These are phyloP conservation scores for Nakaseomyces kungkrabaensis DNA, from an alignment of 1,139 yeast species.

Conservation along the genomic window DNA sequence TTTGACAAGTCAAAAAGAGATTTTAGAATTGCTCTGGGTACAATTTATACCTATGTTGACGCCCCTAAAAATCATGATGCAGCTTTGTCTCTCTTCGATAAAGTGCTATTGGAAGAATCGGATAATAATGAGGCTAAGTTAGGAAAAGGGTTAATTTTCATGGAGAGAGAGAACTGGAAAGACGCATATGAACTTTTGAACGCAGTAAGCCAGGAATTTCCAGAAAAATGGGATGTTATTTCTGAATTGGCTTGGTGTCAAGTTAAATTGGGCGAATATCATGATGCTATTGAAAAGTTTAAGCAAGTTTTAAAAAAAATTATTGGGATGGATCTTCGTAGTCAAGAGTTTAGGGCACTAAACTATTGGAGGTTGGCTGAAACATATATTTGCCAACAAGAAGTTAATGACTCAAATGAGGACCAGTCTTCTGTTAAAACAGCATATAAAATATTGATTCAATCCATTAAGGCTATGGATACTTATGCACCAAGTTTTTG, in stretches of 20 bases:
- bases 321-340: conserved; percentile 42
- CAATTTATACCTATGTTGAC: conserved; percentile 72
- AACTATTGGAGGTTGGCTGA: conserved; percentile 67
- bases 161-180: conserved; percentile 50
- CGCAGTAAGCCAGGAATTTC: conserved; percentile 41
- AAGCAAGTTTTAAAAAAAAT: conserved; percentile 35
- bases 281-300: conserved; percentile 47
- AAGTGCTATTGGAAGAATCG: conserved; percentile 44
- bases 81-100: conserved; percentile 64
- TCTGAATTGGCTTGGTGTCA: conserved; percentile 77
- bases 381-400: conserved; percentile 36
- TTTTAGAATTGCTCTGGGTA: conserved; percentile 58
- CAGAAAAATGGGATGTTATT: conserved; percentile 51
- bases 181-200: conserved; percentile 46
- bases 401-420: conserved; percentile 16
- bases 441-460: conserved; percentile 48
- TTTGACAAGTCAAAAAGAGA: conserved; percentile 48
- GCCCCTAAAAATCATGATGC: conserved; percentile 78
- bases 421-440: conserved; percentile 21
- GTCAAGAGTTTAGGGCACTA: conserved; percentile 48
- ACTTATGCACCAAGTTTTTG: conserved; percentile 71
- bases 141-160: conserved; percentile 71
- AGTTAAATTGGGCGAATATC: conserved; percentile 42
- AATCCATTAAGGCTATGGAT: conserved; percentile 53
- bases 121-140: conserved; percentile 52